These are phyloP conservation scores for Pyrenophora teres DNA, from an alignment of 2,329 filamentous ascomycete genomes.

Conservation along the genomic window DNA sequence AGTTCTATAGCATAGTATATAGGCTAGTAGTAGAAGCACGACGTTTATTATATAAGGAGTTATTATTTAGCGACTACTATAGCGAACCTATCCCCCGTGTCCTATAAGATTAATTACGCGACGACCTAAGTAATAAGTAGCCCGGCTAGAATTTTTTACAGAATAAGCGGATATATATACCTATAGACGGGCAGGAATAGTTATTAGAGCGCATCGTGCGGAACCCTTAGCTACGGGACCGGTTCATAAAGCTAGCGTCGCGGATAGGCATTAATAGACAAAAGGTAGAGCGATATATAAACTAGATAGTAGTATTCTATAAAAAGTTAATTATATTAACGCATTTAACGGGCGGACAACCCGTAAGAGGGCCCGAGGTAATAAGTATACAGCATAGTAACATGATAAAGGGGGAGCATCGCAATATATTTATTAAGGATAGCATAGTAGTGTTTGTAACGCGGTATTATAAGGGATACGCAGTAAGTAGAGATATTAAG, in stretches of 20 bases:
- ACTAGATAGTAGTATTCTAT: constrained; percentile 11
- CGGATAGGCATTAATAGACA: not conserved
- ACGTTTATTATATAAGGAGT: not conserved
- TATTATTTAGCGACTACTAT: not conserved
- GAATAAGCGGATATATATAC: constrained; percentile 12
- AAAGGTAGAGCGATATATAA: constrained; percentile 18
- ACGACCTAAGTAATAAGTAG: too few relatives aligned
- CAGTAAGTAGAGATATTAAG: too few relatives aligned
- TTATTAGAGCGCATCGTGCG: constrained; percentile 1
- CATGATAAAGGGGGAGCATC: too few relatives aligned
- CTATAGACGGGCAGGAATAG: constrained; percentile 3
- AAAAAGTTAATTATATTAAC: too few relatives aligned
- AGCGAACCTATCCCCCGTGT: not conserved
- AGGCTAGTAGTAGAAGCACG: not conserved
- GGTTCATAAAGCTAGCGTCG: constrained; percentile 8
- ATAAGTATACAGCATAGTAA: too few relatives aligned
- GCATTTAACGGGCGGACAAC: too few relatives aligned
- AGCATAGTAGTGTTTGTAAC: too few relatives aligned
- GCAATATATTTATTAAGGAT: too few relatives aligned
- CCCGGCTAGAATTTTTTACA: too few relatives aligned
- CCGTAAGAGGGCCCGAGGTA: too few relatives aligned
- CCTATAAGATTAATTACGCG: too few relatives aligned
- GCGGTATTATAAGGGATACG: too few relatives aligned
- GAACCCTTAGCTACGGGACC: not conserved
- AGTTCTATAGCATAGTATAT: constrained; percentile 7